Base-by-base conservation (phyloP, 768 basidiomycete species). In the Tephrocybe sp. region DNA sequence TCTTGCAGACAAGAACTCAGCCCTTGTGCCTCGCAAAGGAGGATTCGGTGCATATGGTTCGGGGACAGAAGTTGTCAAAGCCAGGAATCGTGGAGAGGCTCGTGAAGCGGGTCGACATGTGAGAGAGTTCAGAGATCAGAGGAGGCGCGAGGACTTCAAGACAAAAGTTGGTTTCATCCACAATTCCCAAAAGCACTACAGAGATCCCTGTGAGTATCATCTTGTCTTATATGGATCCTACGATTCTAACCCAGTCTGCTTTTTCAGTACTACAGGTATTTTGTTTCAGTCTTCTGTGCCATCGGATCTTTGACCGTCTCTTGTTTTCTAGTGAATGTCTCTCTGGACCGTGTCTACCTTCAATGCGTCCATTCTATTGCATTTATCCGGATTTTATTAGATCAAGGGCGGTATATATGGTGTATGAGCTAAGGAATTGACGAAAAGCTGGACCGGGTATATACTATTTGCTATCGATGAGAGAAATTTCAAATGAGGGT, bases 71-170 rank as follows among this genome's bases (percentile, higher is more conserved):
- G 87, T 94, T 9, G 80, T 98, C 53, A 91, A 87, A 65, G 96
- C 93, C 18, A 78, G 92, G 44, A 98, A 98, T 71, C 79, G 78
- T n/a, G 97, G 97, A 2, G 96, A 98, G 71, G 97, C 97, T 12
- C 80, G 81, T 56, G 88, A 98, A 67, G 96, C 96, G 18, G 92
- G 87, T 12, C 79, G 91, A 38, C 91, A 95, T 67, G 79, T 91
- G 1, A 76, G 84, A 47, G 88, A 93, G 61, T 89, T 88, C 71
- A 76, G 87, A 54, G 95, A 97, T 63, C 84, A 89, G 64, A 81
- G 74, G 59, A 75, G 82, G 43, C 78, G 80, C 52, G 89, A 96
- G 62, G 81, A 87, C 28, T 93, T 92, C 77, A 92, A 85, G 71
- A 92, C 92, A 5, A 83, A 78, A 53, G 79, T 96, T 11, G 92